These are phyloP conservation scores for Gypsophila paniculata DNA, from an alignment of 179 eudicot genomes.

Conservation along the genomic window DNA sequence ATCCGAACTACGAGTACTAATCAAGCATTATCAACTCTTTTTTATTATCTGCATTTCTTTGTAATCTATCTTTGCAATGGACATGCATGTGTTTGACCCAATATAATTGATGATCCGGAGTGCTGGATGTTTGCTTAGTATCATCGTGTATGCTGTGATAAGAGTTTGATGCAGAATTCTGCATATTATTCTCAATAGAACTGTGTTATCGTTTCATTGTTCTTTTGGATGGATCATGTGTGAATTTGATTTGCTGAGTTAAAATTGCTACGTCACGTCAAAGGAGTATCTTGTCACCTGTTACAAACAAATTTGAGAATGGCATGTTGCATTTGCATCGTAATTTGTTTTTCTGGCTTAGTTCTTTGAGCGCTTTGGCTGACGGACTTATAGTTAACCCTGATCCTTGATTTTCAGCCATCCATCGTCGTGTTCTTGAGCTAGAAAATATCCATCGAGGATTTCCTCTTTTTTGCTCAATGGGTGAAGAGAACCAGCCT, in stretches of 20 bases:
- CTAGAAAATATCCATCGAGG: background rate
- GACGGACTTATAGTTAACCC: slow-evolving; percentile 17
- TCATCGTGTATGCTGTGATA: background rate
- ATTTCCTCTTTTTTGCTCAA: background rate
- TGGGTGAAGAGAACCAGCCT: slow-evolving; percentile 43
- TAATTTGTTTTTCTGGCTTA: background rate
- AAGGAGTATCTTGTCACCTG: background rate
- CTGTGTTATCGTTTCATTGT: background rate
- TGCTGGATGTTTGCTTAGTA: background rate
- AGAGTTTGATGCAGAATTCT: background rate
- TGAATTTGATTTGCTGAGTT: background rate
- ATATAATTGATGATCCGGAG: background rate
- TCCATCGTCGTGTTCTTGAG: slow-evolving; percentile 9
- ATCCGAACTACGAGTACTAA: too few relatives aligned
- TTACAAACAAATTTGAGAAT: background rate
- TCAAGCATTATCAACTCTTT: too few relatives aligned
- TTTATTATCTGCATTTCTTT: background rate
- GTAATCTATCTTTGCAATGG: background rate
- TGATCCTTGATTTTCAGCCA: slow-evolving; percentile 11
- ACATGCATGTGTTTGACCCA: background rate
- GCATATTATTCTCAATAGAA: background rate
- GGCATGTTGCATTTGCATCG: background rate
- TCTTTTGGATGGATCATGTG: background rate
- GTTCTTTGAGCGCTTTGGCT: too few relatives aligned
- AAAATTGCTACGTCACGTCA: background rate